These are phyloP conservation scores for Aspergillus sp. DNA, from an alignment of 2,329 filamentous ascomycete genomes.

Conservation along the genomic window DNA sequence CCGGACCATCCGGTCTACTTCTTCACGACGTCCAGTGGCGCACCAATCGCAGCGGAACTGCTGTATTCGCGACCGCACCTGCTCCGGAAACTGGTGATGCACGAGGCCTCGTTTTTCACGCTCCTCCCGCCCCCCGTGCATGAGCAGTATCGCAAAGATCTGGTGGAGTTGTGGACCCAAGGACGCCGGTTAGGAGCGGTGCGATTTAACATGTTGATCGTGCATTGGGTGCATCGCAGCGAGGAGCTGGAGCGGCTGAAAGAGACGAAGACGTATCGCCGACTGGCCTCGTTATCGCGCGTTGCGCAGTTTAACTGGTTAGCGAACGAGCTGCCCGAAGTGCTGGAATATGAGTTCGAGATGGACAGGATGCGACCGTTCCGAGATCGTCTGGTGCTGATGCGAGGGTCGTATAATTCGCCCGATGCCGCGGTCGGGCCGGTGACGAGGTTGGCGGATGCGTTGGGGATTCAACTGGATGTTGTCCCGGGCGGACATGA, in stretches of 20 bases:
- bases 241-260: not conserved
- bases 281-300: not conserved
- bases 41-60: not conserved
- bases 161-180: not conserved
- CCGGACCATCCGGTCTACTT: not conserved
- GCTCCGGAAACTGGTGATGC: not conserved
- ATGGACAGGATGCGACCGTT: not conserved
- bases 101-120: not conserved
- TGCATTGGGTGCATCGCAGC: not conserved
- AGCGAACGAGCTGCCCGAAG: not conserved
- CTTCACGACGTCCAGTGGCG: not conserved
- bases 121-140: not conserved
- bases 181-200: not conserved
- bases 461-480: not conserved
- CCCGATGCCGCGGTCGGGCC: not conserved
- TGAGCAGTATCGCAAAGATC: not conserved
- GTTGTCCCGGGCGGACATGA: constrained; percentile 3
- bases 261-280: not conserved
- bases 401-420: not conserved
- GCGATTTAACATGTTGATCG: not conserved
- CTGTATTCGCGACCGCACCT: not conserved
- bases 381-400: constrained; percentile 1
- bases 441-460: not conserved
- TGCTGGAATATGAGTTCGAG: not conserved
- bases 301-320: not conserved